These are phyloP conservation scores for Canavalia gladiata DNA, from an alignment of 306 rosid species.

Conservation along the genomic window DNA sequence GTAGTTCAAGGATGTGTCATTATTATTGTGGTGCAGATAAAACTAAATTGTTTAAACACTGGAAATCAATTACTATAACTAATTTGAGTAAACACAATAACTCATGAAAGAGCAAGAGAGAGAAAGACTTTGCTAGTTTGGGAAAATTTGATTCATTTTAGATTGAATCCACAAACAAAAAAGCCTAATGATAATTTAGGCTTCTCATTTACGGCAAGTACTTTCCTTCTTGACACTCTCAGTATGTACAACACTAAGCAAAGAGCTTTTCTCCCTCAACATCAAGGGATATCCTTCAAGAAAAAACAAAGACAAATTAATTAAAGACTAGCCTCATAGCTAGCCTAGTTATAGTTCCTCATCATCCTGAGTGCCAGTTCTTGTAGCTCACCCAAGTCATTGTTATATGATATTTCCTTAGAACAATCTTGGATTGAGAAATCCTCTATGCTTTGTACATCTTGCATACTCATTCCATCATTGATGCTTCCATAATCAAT, in stretches of 20 bases:
- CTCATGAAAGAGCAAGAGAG: not conserved
- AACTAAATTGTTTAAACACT: conserved; percentile 42
- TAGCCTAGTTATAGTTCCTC: conserved; percentile 64
- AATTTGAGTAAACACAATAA: conserved; percentile 26
- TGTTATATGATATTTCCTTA: conserved; percentile 57
- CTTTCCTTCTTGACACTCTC: conserved; percentile 45
- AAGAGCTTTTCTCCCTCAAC: conserved; percentile 33
- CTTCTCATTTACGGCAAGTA: conserved; percentile 40
- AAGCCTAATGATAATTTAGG: conserved; percentile 52
- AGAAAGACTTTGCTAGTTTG: conserved; percentile 19
- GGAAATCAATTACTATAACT: conserved; percentile 26
- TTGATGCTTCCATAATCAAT: conserved; percentile 61
- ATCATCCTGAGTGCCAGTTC: conserved; percentile 93
- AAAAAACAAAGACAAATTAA: conserved; percentile 16
- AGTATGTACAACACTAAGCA: conserved; percentile 54
- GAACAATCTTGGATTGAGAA: conserved; percentile 53
- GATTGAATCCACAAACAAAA: conserved; percentile 53
- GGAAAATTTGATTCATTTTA: conserved; percentile 42
- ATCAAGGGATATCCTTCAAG: conserved; percentile 40
- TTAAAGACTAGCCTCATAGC: conserved; percentile 18
- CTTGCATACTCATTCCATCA: conserved; percentile 64
- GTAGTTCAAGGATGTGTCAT: conserved; percentile 25
- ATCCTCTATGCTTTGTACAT: conserved; percentile 63
- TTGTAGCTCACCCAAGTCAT: conserved; percentile 90
- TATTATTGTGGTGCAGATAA: conserved; percentile 43